These are phyloP conservation scores for Cyclanthera cordifolia DNA, from an alignment of 306 rosid genomes.

Conservation along the genomic window DNA sequence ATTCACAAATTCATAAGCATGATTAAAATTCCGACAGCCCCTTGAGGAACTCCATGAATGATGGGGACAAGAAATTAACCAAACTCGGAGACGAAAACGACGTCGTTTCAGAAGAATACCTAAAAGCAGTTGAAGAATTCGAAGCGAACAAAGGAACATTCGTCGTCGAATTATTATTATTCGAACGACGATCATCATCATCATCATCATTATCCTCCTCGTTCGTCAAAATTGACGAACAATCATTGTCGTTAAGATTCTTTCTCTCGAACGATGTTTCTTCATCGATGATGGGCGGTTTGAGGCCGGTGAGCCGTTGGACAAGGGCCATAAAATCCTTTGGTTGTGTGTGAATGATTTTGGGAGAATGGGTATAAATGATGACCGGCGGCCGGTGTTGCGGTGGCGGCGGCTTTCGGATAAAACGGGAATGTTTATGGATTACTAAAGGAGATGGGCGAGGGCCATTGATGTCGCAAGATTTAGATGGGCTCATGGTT, in stretches of 20 bases:
- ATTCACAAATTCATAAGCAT: neutral
- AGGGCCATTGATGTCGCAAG: slow-evolving; percentile 29
- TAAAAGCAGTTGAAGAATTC: slow-evolving; percentile 7
- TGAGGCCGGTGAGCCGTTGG: slow-evolving; percentile 66
- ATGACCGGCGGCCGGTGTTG: slow-evolving; percentile 49
- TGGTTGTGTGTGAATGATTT: slow-evolving; percentile 57
- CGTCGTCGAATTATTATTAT: too few relatives aligned
- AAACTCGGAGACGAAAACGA: neutral
- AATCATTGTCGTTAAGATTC: too few relatives aligned
- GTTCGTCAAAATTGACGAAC: slow-evolving; percentile 3
- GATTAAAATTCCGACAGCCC: slow-evolving; percentile 19
- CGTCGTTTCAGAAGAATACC: too few relatives aligned
- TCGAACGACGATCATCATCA: too few relatives aligned
- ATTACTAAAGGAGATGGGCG: slow-evolving; percentile 67
- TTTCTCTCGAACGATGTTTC: too few relatives aligned
- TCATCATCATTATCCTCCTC: too few relatives aligned
- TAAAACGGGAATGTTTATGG: slow-evolving; percentile 31
- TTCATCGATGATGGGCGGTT: too few relatives aligned
- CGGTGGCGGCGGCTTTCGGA: slow-evolving; percentile 22
- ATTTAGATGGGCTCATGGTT: neutral
- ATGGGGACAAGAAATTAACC: slow-evolving; percentile 44
- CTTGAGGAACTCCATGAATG: slow-evolving; percentile 53
- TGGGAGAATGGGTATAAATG: slow-evolving; percentile 70
- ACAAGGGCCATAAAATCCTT: slow-evolving; percentile 77
- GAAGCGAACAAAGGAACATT: slow-evolving; percentile 50